phyloP scores from a whole-genome alignment of 1,284 basidiomycete genomes.

The Porogramme epimiltina region DNA sequence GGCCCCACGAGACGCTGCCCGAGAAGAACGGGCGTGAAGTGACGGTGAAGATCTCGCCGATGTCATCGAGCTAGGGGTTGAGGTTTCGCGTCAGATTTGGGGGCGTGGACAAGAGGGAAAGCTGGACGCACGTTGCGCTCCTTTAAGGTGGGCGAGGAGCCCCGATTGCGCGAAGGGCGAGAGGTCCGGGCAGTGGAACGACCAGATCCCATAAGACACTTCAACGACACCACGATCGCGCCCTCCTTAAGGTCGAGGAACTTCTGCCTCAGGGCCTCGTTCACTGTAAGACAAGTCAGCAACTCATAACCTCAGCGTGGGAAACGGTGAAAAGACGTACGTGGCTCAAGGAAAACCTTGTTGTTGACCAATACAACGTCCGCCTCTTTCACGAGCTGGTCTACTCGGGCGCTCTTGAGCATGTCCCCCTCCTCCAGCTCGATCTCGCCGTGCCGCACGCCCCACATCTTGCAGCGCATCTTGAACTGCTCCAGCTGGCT shows the following conservation, averaged over 20 bases:
- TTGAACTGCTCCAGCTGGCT: slow-evolving; percentile 63
- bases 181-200: slow-evolving; percentile 56
- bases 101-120: background rate
- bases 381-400: slow-evolving; percentile 63
- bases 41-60: slow-evolving; percentile 75
- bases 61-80: slow-evolving; percentile 61
- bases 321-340: slow-evolving; percentile 43
- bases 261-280: slow-evolving; percentile 70
- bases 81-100: background rate
- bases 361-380: slow-evolving; percentile 81
- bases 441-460: slow-evolving; percentile 62
- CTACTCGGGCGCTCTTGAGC: slow-evolving; percentile 60
- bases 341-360: slow-evolving; percentile 70
- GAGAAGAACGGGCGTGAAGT: slow-evolving; percentile 65
- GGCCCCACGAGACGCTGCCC: slow-evolving; percentile 77
- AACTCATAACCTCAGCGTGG: background rate
- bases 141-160: slow-evolving; percentile 20
- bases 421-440: slow-evolving; percentile 78
- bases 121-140: slow-evolving; percentile 54
- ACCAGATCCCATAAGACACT: slow-evolving; percentile 66
- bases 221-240: slow-evolving; percentile 74
- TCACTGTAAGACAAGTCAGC: slow-evolving; percentile 47
- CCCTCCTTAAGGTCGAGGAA: slow-evolving; percentile 82
- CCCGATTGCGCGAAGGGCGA: slow-evolving; percentile 4
- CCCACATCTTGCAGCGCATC: slow-evolving; percentile 76